Percentiles rank a stretch among this genome's conserved stretches.
phyloP scores from a whole-genome alignment of 2,329 filamentous ascomycete genomes.

The Pezicula carpinea region DNA sequence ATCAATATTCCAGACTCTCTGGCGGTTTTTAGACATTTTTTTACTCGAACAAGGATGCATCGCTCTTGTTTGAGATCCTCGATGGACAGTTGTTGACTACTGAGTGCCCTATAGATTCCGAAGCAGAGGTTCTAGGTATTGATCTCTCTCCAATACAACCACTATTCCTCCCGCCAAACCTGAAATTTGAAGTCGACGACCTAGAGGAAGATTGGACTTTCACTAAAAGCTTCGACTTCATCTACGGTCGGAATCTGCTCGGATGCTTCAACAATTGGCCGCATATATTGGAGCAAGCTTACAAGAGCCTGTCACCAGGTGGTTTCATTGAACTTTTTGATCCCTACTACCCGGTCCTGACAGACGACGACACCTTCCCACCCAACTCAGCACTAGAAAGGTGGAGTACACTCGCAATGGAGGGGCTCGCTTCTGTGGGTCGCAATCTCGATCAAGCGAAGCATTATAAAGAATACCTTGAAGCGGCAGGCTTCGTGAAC shows the following conservation, averaged over 20 bases:
- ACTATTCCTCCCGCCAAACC: no score
- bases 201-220: conserved; percentile 23
- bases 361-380: conserved; percentile 33
- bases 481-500: conserved; percentile 22
- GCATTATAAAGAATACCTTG: conserved; percentile 24
- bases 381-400: not conserved
- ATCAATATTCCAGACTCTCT: no score
- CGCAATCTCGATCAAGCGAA: not conserved
- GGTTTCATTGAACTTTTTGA: conserved; percentile 43
- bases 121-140: conserved; percentile 20
- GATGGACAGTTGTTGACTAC: no score
- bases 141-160: conserved; percentile 28
- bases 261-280: no score
- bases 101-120: no score
- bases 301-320: conserved; percentile 37
- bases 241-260: no score
- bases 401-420: conserved; percentile 28
- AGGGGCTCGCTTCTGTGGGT: conserved; percentile 31
- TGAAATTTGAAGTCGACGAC: conserved; percentile 58
- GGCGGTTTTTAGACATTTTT: no score
- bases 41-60: no score
- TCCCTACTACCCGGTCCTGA: conserved; percentile 28
- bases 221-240: conserved; percentile 18
- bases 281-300: no score
- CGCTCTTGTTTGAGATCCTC: no score